Percentiles rank a stretch among this genome's conserved stretches.
Conservation (phyloP, 768 basidiomycete species). For the Xanthoconium stramineum region DNA sequence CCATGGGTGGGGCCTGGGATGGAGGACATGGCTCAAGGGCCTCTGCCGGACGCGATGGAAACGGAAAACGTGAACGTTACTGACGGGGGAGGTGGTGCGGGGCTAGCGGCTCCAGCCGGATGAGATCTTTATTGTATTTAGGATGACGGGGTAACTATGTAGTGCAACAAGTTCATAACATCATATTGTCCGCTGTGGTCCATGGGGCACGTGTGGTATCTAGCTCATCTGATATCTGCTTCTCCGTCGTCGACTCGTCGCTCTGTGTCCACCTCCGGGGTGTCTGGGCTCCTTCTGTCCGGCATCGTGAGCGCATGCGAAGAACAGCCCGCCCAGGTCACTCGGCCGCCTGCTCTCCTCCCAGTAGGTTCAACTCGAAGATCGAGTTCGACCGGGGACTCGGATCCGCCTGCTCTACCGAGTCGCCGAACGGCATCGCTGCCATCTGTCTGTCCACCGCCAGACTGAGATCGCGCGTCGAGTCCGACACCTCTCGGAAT, state of each 20-base stretch:
- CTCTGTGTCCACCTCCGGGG: too few species aligned
- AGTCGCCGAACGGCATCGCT: neutral
- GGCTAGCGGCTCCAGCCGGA: slow-evolving; percentile 4
- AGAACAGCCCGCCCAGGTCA: neutral
- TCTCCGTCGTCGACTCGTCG: too few species aligned
- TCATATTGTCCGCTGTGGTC: neutral
- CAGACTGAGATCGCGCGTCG: slow-evolving; percentile 12
- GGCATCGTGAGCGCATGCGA: too few species aligned
- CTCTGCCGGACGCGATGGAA: neutral
- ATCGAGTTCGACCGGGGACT: neutral
- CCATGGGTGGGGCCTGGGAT: neutral
- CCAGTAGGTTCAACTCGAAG: neutral
- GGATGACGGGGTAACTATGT: neutral
- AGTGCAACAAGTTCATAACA: neutral
- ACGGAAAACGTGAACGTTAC: neutral
- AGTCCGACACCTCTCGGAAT: slow-evolving; percentile 1
- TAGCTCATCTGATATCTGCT: neutral
- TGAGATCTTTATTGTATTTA: slow-evolving; percentile 11
- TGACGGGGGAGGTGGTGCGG: neutral
- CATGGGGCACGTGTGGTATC: neutral
- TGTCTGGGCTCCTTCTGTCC: too few species aligned
- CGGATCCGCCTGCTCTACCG: neutral
- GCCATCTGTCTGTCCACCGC: slow-evolving; percentile 13
- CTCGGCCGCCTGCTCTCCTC: neutral
- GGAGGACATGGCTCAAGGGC: neutral